phyloP scores from a whole-genome alignment of 176 grass and related monocot genomes.

The Musa schizocarpa region DNA sequence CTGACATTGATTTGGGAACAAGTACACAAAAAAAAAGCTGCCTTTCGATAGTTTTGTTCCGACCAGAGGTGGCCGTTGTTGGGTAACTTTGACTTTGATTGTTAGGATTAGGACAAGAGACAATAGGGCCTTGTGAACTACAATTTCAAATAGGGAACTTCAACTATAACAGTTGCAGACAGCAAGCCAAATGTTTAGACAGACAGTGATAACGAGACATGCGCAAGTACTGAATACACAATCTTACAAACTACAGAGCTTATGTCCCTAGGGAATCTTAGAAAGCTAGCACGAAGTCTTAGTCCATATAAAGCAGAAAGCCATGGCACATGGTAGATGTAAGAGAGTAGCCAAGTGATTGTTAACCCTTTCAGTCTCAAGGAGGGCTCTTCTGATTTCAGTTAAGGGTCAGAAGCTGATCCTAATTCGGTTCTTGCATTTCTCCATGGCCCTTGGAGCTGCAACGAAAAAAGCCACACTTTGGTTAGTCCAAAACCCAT shows the following conservation, averaged over 20 bases:
- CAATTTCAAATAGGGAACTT: not conserved
- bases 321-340: not conserved
- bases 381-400: not conserved
- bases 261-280: slow-evolving; percentile 1
- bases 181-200: not conserved
- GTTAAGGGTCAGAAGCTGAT: not conserved
- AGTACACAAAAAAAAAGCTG: too few species aligned
- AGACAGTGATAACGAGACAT: not conserved
- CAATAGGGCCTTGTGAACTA: not conserved
- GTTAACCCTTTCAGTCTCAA: not conserved
- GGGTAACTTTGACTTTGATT: not conserved
- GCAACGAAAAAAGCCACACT: not conserved
- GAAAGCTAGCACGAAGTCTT: not conserved
- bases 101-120: not conserved
- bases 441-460: slow-evolving; percentile 4
- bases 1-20: too few species aligned
- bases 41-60: too few species aligned
- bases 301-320: not conserved
- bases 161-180: slow-evolving; percentile 3
- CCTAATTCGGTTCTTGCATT: slow-evolving; percentile 12
- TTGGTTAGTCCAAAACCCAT: not conserved
- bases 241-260: slow-evolving; percentile 1
- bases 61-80: too few species aligned
- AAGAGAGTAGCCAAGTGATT: not conserved
- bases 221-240: not conserved